Base-by-base conservation (phyloP, 108 stramenopile species). In the Bacterosira constricta region DNA sequence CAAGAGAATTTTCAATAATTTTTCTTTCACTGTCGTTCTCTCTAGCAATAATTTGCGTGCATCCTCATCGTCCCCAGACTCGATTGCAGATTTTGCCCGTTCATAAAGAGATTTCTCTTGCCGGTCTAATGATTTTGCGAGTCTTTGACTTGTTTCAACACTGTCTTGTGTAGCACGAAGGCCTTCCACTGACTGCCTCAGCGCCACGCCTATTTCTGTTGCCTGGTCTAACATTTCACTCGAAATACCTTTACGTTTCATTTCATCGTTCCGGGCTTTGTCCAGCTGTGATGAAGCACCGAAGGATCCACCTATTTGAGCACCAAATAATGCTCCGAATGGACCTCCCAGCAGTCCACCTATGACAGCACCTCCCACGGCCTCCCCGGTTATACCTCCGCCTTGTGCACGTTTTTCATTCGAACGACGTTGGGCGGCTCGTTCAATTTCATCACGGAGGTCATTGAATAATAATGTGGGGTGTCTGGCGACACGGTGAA, bases 291-390 rank as follows among this genome's bases (percentile, higher is more conserved):
- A 75, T 20, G 75, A 52, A 4, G 70, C 61, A 9, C 90, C 93
- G 18, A 90, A 53, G 11, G 81, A 81, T 13, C 79, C 63, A 9
- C 93, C 90, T 23, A 95, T 83, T 39, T 88, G 82, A 2, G 90
- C 89, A 4, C 93, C 93, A 76, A 95, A 92, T 34, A 92, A 57
- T 29, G 82, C 85, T 57, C 93, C 93, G 37, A 95, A 92, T 6
- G 93, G 93, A 1, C 93, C 93, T 8, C 73, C 74, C 1, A 92
- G 45, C 4, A 95, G 62, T 9, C 88, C 85, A 23, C 93, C 93
- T 6, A 95, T 52, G 39, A 92, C 64, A 0, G 93, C 93, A 13
- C 93, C 93, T 10, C 90, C 90, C 12, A 79, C 86, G 27, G 83
- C 67, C 63, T 77, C 82, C 17, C 90, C 90, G 18, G 63, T 64